Percentiles rank a stretch among this genome's conserved stretches.
These are phyloP conservation scores for Herpetospermum pedunculosum DNA, from an alignment of 306 rosid genomes.

Conservation along the genomic window DNA sequence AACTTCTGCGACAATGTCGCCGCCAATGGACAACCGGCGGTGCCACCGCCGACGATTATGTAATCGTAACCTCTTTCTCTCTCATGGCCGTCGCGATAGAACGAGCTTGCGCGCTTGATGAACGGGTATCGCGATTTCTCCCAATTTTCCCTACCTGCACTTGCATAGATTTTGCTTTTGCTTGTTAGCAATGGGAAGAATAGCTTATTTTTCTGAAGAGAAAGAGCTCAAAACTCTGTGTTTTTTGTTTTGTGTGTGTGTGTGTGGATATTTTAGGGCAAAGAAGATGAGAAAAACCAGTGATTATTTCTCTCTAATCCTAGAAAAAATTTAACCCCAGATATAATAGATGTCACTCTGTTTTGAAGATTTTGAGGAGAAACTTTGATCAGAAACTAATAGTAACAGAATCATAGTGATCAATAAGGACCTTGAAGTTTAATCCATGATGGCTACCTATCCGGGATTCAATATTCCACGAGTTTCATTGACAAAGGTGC, in stretches of 20 bases:
- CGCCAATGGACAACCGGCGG: conserved; percentile 93
- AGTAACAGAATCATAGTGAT: too few relatives aligned
- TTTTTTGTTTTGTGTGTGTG: background rate
- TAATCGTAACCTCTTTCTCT: conserved; percentile 48
- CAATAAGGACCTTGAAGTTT: too few relatives aligned
- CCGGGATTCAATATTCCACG: too few relatives aligned
- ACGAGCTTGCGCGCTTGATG: conserved; percentile 61
- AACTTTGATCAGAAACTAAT: background rate
- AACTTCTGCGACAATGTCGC: conserved; percentile 69
- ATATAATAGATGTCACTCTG: background rate
- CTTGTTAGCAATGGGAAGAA: background rate
- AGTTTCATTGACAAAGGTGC: too few relatives aligned
- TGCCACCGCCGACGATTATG: conserved; percentile 88
- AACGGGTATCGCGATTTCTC: conserved; percentile 41
- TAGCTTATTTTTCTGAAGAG: background rate
- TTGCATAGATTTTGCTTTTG: background rate
- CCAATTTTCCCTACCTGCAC: conserved; percentile 12
- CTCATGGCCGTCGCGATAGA: conserved; percentile 28
- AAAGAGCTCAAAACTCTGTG: background rate
- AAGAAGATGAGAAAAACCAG: background rate
- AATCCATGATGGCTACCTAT: too few relatives aligned
- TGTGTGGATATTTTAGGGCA: background rate
- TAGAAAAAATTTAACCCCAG: background rate
- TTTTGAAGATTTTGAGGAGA: background rate
- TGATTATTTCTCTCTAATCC: background rate